phyloP scores from a whole-genome alignment of 202 grass and related monocot species.

The Carex arenaria region DNA sequence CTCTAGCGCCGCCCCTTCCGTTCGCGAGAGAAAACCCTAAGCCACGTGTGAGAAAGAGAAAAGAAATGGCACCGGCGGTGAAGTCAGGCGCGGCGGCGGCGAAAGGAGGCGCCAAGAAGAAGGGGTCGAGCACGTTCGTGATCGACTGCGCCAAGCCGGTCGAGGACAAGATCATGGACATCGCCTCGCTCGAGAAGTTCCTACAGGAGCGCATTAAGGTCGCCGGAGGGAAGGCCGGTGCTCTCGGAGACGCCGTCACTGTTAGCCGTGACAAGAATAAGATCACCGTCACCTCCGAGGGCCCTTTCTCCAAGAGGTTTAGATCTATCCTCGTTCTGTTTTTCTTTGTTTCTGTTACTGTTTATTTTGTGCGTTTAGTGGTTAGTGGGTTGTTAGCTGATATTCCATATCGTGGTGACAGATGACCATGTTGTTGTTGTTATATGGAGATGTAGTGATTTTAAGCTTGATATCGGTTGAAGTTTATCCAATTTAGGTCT shows the following conservation, averaged over 20 bases:
- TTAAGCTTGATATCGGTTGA: neutral
- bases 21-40: slow-evolving; percentile 5
- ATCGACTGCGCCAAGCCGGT: slow-evolving; percentile 89
- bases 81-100: slow-evolving; percentile 26
- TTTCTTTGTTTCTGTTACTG: neutral
- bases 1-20: slow-evolving; percentile 30
- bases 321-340: neutral
- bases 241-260: slow-evolving; percentile 66
- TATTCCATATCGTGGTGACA: neutral
- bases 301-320: slow-evolving; percentile 86
- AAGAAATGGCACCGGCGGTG: slow-evolving; percentile 39
- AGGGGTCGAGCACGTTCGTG: slow-evolving; percentile 61
- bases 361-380: neutral
- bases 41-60: neutral
- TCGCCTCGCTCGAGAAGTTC: slow-evolving; percentile 95
- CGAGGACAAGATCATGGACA: slow-evolving; percentile 97
- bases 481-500: neutral
- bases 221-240: slow-evolving; percentile 80
- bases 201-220: slow-evolving; percentile 96
- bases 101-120: slow-evolving; percentile 60
- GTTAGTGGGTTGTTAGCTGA: neutral
- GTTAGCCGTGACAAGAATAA: slow-evolving; percentile 66
- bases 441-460: neutral
- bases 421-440: neutral
- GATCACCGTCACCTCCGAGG: slow-evolving; percentile 81